Evolutionary conservation across 768 basidiomycete species (phyloP), one percentile per base, ranked within the genome.

Genomic region (Cubamyces sp.): DNA sequence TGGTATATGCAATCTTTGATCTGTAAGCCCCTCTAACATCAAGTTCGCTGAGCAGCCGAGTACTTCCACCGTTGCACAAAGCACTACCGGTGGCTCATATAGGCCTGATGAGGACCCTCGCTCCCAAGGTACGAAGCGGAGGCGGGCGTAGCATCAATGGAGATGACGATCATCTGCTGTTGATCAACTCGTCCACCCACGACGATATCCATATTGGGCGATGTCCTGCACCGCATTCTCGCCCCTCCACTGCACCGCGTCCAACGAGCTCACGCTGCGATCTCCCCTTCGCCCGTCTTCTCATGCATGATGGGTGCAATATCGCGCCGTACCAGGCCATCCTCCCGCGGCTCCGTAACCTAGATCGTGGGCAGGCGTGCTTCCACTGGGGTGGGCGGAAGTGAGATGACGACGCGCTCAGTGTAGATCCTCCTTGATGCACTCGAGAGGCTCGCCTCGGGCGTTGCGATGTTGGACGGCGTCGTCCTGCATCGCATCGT

Each of bases 401-500:
- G 48, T 28, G 48, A 30, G 42, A 12, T 55, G 43, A 43, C 46
- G 28, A 23, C 48, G 48, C 26, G 25, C 26, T 15, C 11, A 5
- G 3, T 49, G 23, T 23, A 49, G 48, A 49, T 49, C 48, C 25
- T 26, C 28, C 26, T 19, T 55, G 26, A 40, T 54, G 21, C 52
- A 37, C 34, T 19, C 34, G 30, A 11, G 34, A 14, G n/a, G 2
- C n/a, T 34, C 16, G 25, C 23, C 54, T 26, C 28, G 48, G 28
- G 34, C 49, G 57, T 50, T 48, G 25, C 26, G 47, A 45, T n/a
- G 37, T 12, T 34, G 34, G 40, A 26, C 19, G 23, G 18, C 8
- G 19, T 40, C 49, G 19, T 25, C 45, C 15, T 46, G 54, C 61
- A 62, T 54, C n/a, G 61, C 54, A 59, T 59, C 49, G 14, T 12